Conservation (phyloP, 345 rosid species). For the Citrus cavaleriei region DNA sequence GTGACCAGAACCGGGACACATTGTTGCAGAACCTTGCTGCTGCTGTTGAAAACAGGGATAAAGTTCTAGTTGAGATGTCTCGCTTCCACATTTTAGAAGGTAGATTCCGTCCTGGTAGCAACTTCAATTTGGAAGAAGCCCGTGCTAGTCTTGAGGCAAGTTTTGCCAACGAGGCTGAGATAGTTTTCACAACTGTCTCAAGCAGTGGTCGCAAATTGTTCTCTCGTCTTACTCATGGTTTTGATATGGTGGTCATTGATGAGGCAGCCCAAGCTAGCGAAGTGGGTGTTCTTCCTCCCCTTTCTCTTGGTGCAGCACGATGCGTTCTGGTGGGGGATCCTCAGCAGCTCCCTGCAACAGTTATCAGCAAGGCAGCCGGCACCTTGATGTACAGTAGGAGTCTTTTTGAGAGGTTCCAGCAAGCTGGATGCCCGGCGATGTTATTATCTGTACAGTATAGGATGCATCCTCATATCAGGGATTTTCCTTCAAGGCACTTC, state of each 20-base stretch:
- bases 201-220: conserved; percentile 98
- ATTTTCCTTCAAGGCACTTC: conserved; percentile 91
- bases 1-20: conserved; percentile 87
- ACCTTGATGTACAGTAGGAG: conserved; percentile 93
- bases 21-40: conserved; percentile 92
- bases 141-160: conserved; percentile 97
- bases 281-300: conserved; percentile 93
- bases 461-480: conserved; percentile 98
- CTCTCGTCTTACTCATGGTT: conserved; percentile 97
- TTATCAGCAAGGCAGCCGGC: conserved; percentile 98
- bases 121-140: conserved; percentile 94
- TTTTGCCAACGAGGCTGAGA: conserved; percentile 99
- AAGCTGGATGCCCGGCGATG: conserved; percentile 96
- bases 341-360: conserved; percentile 99
- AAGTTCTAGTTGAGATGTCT: conserved; percentile 95
- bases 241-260: conserved; percentile 98
- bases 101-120: conserved; percentile 71
- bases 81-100: conserved; percentile 85
- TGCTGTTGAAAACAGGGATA: conserved; percentile 91
- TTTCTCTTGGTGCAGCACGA: conserved; percentile 91
- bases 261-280: conserved; percentile 99
- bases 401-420: conserved; percentile 97
- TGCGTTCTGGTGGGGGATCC: conserved; percentile 99
- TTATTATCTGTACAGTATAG: conserved; percentile 93
- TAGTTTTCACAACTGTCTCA: conserved; percentile 97